A percentile compares a stretch with the other conserved stretches of the same genome.
phyloP scores from a whole-genome alignment of 2,329 filamentous ascomycete genomes.

The Pseudogymnoascus sp. region DNA sequence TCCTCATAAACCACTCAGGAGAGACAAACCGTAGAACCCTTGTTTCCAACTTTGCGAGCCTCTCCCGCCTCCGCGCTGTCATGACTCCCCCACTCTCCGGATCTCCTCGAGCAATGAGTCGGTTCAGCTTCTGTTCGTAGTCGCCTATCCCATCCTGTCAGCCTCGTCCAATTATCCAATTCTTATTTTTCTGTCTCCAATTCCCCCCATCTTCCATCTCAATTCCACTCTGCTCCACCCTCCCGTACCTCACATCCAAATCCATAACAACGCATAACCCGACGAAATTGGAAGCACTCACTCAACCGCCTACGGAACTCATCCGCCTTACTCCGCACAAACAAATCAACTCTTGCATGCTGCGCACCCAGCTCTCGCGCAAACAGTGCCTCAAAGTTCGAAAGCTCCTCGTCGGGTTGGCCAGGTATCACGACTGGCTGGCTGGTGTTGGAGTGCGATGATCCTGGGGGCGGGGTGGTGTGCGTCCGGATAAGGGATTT shows the following conservation, averaged over 20 bases:
- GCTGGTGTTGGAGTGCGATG: conserved; percentile 23
- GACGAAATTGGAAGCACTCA: neutral
- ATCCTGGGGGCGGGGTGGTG: conserved; percentile 62
- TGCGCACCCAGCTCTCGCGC: conserved; percentile 65
- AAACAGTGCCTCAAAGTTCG: conserved; percentile 64
- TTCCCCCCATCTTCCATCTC: neutral
- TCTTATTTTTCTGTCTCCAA: neutral
- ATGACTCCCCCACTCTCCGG: neutral
- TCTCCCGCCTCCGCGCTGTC: neutral
- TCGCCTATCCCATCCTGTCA: conserved; percentile 35
- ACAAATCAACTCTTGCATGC: conserved; percentile 70
- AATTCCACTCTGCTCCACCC: neutral
- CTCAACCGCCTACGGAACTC: conserved; percentile 62
- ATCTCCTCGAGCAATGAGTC: conserved; percentile 16
- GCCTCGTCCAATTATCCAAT: neutral
- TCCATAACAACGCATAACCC: neutral
- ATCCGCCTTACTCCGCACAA: conserved; percentile 71
- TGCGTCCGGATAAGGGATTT: conserved; percentile 78
- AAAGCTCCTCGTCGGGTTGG: conserved; percentile 50
- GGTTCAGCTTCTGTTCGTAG: conserved; percentile 45
- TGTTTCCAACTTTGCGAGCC: neutral
- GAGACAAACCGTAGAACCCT: conserved; percentile 1
- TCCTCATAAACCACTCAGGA: neutral
- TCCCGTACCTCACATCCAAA: neutral
- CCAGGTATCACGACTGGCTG: conserved; percentile 69